A percentile compares a stretch with the other conserved stretches of the same genome.
These are phyloP conservation scores for Syzygium jambos DNA, from an alignment of 345 rosid species.

Conservation along the genomic window DNA sequence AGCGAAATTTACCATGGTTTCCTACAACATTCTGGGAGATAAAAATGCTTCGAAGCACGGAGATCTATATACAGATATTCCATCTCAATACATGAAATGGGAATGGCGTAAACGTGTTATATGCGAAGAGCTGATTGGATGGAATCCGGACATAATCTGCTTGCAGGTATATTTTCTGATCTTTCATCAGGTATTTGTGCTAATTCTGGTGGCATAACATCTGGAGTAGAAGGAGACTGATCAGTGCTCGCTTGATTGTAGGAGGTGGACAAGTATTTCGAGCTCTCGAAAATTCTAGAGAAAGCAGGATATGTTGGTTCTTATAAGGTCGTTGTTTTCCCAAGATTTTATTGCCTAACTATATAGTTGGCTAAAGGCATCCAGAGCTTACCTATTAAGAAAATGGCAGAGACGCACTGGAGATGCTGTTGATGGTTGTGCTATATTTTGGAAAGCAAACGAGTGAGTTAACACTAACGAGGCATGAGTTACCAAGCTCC, in stretches of 20 bases:
- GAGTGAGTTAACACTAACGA: constrained; percentile 13
- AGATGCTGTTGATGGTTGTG: constrained; percentile 72
- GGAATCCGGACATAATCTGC: constrained; percentile 61
- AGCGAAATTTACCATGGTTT: constrained; percentile 57
- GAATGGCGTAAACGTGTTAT: constrained; percentile 53
- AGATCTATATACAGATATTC: constrained; percentile 54
- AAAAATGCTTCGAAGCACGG: constrained; percentile 53
- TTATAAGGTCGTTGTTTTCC: constrained; percentile 33
- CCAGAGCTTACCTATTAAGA: neutral
- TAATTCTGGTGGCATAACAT: neutral
- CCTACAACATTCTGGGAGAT: constrained; percentile 75
- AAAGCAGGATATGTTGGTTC: constrained; percentile 69
- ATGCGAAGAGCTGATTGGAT: constrained; percentile 47
- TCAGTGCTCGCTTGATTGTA: constrained; percentile 11
- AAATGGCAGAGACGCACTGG: constrained; percentile 76
- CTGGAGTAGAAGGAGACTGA: neutral
- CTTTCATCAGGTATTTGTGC: neutral
- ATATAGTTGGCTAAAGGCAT: neutral
- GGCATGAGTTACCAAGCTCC: neutral
- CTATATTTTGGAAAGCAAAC: constrained; percentile 66
- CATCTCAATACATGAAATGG: constrained; percentile 52
- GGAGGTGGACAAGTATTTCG: constrained; percentile 81
- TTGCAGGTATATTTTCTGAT: constrained; percentile 40
- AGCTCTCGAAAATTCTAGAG: constrained; percentile 37
- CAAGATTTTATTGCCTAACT: neutral